phyloP scores from a whole-genome alignment of 1,139 yeast genomes.

The Geotrichum cucujoidarum region DNA sequence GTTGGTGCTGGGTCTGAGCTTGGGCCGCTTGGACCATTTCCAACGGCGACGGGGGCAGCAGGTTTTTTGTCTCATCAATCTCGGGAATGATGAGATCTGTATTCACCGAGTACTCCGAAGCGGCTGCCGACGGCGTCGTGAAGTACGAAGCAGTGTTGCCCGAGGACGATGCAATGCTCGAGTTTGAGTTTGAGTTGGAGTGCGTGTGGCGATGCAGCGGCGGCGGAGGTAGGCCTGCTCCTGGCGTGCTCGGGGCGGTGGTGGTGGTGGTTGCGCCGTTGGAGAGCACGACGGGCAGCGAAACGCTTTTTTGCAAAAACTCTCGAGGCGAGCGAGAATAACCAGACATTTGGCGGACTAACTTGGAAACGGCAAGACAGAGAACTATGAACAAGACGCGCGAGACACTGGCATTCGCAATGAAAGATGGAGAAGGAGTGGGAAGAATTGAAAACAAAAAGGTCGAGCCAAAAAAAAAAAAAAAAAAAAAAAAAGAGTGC shows the following conservation, averaged over 20 bases:
- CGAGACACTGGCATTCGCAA: no score
- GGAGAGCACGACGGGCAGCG: no score
- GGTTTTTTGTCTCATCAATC: conserved; percentile 6
- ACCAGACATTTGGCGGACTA: no score
- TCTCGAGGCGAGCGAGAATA: no score
- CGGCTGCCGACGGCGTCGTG: neutral
- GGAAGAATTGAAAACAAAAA: no score
- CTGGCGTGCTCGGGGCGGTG: neutral
- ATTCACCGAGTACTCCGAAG: neutral
- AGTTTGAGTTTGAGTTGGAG: neutral
- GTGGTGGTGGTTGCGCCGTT: neutral
- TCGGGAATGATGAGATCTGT: neutral
- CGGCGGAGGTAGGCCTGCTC: no score
- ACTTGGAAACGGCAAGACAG: no score
- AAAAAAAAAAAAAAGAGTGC: no score
- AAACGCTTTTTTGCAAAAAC: no score
- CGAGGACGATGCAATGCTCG: neutral
- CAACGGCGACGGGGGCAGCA: conserved; percentile 12
- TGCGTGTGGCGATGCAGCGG: neutral
- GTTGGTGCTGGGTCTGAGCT: neutral
- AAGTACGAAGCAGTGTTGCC: neutral
- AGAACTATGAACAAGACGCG: no score
- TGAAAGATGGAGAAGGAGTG: no score
- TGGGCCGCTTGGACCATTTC: neutral
- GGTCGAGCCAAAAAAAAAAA: no score